phyloP scores from a whole-genome alignment of 805 yeast species.

The Candida railenensis region DNA sequence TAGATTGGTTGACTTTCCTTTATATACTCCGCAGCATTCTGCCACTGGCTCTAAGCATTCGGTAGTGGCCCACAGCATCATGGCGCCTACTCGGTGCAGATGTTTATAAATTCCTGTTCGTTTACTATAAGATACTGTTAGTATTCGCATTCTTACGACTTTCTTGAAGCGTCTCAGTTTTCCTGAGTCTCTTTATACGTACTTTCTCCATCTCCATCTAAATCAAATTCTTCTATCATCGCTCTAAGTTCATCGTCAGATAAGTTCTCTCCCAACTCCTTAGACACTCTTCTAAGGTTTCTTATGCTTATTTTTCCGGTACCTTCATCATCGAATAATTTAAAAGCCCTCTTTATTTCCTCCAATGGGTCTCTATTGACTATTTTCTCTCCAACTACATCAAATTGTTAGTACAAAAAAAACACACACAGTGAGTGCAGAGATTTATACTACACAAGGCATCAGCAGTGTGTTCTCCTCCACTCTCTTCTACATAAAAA shows the following conservation, averaged over 20 bases:
- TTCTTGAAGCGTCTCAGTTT: neutral
- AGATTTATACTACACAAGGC: too few species aligned
- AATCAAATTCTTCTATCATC: slow-evolving; percentile 96
- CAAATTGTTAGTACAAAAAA: slow-evolving; percentile 21
- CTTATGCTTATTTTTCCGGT: slow-evolving; percentile 84
- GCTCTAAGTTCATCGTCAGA: slow-evolving; percentile 92
- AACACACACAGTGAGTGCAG: too few species aligned
- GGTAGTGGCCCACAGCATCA: too few species aligned
- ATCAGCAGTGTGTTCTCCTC: neutral
- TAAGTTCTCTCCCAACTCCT: slow-evolving; percentile 87
- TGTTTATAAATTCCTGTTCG: slow-evolving; percentile 86
- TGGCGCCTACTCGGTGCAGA: slow-evolving; percentile 62
- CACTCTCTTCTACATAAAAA: neutral
- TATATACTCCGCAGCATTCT: neutral
- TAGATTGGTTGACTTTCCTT: too few species aligned
- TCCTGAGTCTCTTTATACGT: too few species aligned
- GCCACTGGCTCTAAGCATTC: too few species aligned
- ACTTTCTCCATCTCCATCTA: slow-evolving; percentile 93
- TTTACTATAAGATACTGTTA: slow-evolving; percentile 46
- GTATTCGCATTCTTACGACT: slow-evolving; percentile 17
- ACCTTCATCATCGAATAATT: slow-evolving; percentile 80
- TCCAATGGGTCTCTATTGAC: slow-evolving; percentile 88
- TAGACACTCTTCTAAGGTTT: slow-evolving; percentile 84
- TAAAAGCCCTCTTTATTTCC: slow-evolving; percentile 87
- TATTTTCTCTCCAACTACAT: slow-evolving; percentile 72